Evolutionary conservation across 345 rosid species (phyloP).

Genomic region (Eucalyptus regnans): DNA sequence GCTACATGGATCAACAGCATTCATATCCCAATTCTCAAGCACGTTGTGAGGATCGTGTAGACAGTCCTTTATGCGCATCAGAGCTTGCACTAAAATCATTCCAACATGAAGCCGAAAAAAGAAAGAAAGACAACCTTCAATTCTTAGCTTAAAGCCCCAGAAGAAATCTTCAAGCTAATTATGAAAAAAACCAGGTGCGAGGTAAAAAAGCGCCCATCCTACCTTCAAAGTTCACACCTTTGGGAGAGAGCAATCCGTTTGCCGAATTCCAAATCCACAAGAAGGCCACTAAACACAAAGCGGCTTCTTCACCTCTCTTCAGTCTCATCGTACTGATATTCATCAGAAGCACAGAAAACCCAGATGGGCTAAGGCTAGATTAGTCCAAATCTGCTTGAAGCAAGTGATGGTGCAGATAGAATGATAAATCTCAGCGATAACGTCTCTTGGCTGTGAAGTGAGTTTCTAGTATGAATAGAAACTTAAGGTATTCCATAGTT

Average conservation of each 20-base stretch:
- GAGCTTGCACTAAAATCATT: constrained; percentile 2
- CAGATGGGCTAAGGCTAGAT: constrained; percentile 2
- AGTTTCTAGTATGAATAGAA: neutral
- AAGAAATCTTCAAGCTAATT: neutral
- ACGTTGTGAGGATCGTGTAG: constrained; percentile 3
- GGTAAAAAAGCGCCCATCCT: neutral
- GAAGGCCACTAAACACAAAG: constrained; percentile 12
- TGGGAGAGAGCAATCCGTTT: constrained; percentile 10
- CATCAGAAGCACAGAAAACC: constrained; percentile 10
- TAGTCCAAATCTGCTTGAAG: neutral
- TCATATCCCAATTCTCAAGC: constrained; percentile 8
- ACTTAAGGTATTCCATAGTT: neutral
- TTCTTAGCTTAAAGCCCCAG: neutral
- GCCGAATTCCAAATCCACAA: constrained; percentile 14
- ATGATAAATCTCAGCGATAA: neutral
- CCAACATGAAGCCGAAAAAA: neutral
- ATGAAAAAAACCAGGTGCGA: neutral
- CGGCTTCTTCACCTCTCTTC: constrained; percentile 6
- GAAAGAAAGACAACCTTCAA: neutral
- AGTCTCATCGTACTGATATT: constrained; percentile 16
- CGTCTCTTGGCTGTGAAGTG: neutral
- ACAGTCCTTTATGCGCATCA: constrained; percentile 2
- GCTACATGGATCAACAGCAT: constrained; percentile 12
- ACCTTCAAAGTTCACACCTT: constrained; percentile 14
- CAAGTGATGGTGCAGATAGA: neutral